Evolutionary conservation across 805 yeast genomes (phyloP), one percentile per base, ranked within the genome.

Genomic region (Suhomyces faveliae): DNA sequence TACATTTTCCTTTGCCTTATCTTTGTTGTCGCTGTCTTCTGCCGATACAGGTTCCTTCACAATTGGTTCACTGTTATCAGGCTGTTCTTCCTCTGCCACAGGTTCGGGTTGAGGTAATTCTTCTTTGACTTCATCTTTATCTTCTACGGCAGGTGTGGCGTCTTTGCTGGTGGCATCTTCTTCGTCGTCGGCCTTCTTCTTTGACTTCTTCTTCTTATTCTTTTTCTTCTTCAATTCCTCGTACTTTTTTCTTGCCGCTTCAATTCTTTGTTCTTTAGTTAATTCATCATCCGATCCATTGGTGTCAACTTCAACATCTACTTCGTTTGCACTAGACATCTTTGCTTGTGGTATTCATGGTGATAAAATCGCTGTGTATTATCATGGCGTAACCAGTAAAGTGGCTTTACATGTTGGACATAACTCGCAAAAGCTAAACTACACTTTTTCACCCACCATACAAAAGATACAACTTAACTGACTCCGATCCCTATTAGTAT

Each of bases 201-300:
- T 73, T 60, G 73, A 77, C 61, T 75, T 79, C 61, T 70, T 73
- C 64, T 74, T 74, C 66, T 80, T 80, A 71, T 82, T 72, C 60
- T 74, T 71, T 53, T 72, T 74, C 65, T 73, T 74, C 66, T 80
- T 86, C 72, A 86, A 67, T 57, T 84, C 88, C 50, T 85, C 90
- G 54, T 74, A 80, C 74, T 83, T 79, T 68, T 83, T 85, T 58
- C 86, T 78, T 4, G 92, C 94, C 2, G 85, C 85, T 53, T 84
- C 89, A 43, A 87, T 71, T 62, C 83, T 80, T 59, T 82, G 87
- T 42, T 79, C 81, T 52, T 82, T 77, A 42, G 66, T 65, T 37
- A 70, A 69, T 45, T 60, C 66, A 19, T 47, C 55, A 21, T 50
- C 56, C 12, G 57, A 43, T 17, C 20, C 46, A 20, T 43, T 42